Conservation (phyloP, 108 stramenopile genomes). For the Conticribra guillardii region DNA sequence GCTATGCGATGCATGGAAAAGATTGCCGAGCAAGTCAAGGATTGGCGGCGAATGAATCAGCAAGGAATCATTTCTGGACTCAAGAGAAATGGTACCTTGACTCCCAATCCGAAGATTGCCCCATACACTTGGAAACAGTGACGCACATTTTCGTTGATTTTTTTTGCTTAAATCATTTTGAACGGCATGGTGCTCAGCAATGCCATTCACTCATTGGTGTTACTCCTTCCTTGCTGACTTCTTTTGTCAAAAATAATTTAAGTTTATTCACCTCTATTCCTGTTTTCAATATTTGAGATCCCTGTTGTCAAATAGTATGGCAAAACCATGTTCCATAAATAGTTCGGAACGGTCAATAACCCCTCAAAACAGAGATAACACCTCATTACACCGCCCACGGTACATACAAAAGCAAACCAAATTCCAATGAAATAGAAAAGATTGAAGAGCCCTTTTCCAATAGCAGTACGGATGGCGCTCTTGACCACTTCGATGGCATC, state of each 20-base stretch:
- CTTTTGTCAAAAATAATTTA: too few relatives aligned
- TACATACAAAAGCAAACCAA: slow-evolving; percentile 4
- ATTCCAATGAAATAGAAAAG: neutral
- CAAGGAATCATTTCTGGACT: slow-evolving; percentile 48
- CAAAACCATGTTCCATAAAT: too few relatives aligned
- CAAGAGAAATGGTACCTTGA: slow-evolving; percentile 37
- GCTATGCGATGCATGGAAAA: slow-evolving; percentile 56
- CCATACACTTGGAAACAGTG: slow-evolving; percentile 29
- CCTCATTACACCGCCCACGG: slow-evolving; percentile 1
- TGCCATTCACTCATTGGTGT: too few relatives aligned
- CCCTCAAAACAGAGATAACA: slow-evolving; percentile 5
- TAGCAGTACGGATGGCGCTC: neutral
- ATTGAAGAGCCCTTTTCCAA: neutral
- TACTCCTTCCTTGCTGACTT: too few relatives aligned
- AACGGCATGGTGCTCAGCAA: too few relatives aligned
- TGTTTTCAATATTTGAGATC: too few relatives aligned
- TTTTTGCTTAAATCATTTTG: too few relatives aligned
- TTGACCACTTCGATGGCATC: neutral
- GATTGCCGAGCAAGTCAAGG: slow-evolving; percentile 49
- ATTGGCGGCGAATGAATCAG: slow-evolving; percentile 52
- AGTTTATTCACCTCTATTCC: too few relatives aligned
- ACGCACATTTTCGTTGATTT: neutral
- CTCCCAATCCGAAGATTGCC: slow-evolving; percentile 51
- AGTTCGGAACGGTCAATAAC: neutral
- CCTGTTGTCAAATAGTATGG: too few relatives aligned